Evolutionary conservation across 768 basidiomycete species (phyloP), one percentile per base, ranked within the genome.

Genomic region (Boletus insuetus): DNA sequence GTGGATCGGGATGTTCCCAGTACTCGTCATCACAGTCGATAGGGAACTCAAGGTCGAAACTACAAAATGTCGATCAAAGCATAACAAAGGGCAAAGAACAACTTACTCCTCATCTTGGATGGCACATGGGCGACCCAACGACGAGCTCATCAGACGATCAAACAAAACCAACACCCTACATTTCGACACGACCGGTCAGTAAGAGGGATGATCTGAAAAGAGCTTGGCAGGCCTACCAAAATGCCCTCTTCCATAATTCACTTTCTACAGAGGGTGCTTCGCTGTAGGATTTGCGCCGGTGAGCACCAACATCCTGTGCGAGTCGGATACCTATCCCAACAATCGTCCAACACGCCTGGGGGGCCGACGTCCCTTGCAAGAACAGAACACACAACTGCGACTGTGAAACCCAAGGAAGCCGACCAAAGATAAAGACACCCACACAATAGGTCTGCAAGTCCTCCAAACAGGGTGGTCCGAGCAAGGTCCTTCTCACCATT

Each of bases 401-500:
- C 17, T 7, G 3, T 38, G 6, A 54, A 46, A 8, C 29, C 5
- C 1, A 37, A 67, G 40, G 31, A 63, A 14, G 9, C 68, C 40
- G 48, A 53, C 55, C 4, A 19, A 17, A 32, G 31, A 51, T 5
- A 24, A 49, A 48, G 4, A 45, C 26, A 71, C 80, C 54, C 65
- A 85, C 84, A 63, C 78, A 77, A 62, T 83, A 84, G 20, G 77
- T 77, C 65, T 95, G 91, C 22, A 95, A 71, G 61, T 91, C 89
- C 64, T 83, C 83, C 49, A 93, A 62, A 6, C 78, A 74, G 3
- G 86, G 81, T 13, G 79, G 77, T 0, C 81, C 75, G 19, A 86
- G 74, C 34, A 89, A 69, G 0, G 77, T 78, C 65, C 80, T 81
- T 55, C 82, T 78, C 50, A 85, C 76, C 55, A 82, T 75, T 49